These are phyloP conservation scores for Diospyros lotus DNA, from an alignment of 148 eudicot genomes.

Conservation along the genomic window DNA sequence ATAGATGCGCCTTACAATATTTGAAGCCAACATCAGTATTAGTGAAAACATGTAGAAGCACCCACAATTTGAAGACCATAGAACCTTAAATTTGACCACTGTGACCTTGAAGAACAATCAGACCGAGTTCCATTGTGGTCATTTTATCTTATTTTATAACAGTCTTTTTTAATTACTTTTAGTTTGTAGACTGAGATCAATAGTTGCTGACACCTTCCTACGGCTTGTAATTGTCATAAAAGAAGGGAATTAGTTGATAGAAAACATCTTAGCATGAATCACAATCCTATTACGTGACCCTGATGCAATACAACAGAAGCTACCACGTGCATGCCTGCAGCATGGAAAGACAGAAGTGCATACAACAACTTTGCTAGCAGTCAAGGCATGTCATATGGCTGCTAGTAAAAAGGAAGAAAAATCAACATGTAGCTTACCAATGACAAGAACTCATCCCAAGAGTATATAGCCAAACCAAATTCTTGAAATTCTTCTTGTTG, in stretches of 20 bases:
- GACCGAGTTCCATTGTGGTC: no score
- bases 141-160: no score
- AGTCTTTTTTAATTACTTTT: no score
- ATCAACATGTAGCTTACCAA: slow-evolving; percentile 44
- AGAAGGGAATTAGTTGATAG: background rate
- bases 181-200: background rate
- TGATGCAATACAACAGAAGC: background rate
- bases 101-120: background rate
- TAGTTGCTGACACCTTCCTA: background rate
- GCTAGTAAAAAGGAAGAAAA: no score
- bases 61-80: background rate
- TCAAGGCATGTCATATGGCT: no score
- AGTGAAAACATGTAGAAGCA: background rate
- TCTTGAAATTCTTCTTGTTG: slow-evolving; percentile 71
- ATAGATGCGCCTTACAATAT: background rate
- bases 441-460: slow-evolving; percentile 85
- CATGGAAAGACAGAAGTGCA: no score
- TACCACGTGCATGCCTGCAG: no score
- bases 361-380: no score
- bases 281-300: background rate
- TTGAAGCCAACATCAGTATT: background rate
- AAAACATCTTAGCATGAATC: background rate
- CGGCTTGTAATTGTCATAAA: background rate
- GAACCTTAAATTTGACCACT: background rate
- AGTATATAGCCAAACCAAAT: slow-evolving; percentile 54